Conservation (phyloP, 805 yeast species). For the Cyberlindnera japonica region DNA sequence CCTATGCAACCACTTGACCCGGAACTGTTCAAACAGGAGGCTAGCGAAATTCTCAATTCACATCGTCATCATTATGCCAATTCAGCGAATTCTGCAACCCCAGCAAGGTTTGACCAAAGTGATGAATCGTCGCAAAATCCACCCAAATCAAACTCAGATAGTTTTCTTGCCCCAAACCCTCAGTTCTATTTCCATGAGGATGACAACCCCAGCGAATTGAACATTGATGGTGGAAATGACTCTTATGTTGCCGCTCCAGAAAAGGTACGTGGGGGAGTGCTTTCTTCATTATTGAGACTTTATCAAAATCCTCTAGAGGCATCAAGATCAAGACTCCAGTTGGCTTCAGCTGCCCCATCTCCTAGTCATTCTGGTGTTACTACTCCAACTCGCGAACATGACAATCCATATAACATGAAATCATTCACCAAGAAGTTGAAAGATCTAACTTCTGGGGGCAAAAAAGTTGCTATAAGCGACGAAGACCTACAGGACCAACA, state of each 20-base stretch:
- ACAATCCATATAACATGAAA: conserved; percentile 8
- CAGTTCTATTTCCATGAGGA: conserved; percentile 36
- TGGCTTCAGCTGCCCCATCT: conserved; percentile 15
- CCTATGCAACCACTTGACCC: conserved; percentile 43
- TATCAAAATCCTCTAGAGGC: conserved; percentile 47
- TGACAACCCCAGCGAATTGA: conserved; percentile 26
- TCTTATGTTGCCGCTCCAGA: conserved; percentile 55
- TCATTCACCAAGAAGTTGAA: conserved; percentile 17
- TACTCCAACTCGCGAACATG: conserved; percentile 18
- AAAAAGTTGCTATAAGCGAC: conserved; percentile 24
- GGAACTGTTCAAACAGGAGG: conserved; percentile 39
- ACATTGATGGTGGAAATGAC: conserved; percentile 32
- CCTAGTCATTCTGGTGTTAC: conserved; percentile 18
- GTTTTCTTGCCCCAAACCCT: conserved; percentile 39
- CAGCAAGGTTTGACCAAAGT: conserved; percentile 6
- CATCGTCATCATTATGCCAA: conserved; percentile 33
- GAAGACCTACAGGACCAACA: conserved; percentile 14
- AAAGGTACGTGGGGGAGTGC: conserved; percentile 79
- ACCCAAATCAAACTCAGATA: conserved; percentile 10
- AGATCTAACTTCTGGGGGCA: conserved; percentile 19
- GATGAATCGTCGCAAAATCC: conserved; percentile 21
- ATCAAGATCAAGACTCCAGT: conserved; percentile 22
- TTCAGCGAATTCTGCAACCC: conserved; percentile 2
- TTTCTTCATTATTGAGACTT: conserved; percentile 69
- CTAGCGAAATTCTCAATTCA: conserved; percentile 47